Evolutionary conservation across 2,329 filamentous ascomycete species (phyloP).

Genomic region (Aspergillus thermomutatus): DNA sequence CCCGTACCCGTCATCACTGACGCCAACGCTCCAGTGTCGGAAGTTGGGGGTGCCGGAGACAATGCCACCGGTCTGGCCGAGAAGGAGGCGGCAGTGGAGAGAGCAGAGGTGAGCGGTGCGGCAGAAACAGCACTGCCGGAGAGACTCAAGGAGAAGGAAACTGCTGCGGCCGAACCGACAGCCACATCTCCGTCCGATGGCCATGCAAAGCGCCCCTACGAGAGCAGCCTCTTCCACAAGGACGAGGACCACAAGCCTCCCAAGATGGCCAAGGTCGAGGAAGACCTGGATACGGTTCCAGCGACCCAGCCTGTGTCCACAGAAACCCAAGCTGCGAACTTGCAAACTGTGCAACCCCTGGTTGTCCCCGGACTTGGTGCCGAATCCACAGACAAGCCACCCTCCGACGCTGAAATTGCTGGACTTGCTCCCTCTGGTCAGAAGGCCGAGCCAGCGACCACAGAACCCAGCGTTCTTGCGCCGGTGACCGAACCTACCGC

Average conservation of each 20-base stretch:
- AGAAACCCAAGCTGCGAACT: constrained; percentile 5
- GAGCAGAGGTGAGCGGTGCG: neutral
- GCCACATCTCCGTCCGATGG: constrained; percentile 8
- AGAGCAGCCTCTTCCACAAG: constrained; percentile 28
- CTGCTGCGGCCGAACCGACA: neutral
- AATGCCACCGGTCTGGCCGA: neutral
- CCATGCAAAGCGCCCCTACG: constrained; percentile 36
- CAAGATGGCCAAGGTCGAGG: constrained; percentile 36
- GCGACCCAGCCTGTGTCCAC: neutral
- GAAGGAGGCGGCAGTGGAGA: neutral
- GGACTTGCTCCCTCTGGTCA: constrained; percentile 8
- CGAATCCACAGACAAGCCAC: constrained; percentile 11
- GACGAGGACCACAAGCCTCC: constrained; percentile 31
- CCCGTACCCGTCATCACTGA: constrained; percentile 8
- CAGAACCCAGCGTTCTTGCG: neutral
- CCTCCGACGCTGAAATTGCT: constrained; percentile 11
- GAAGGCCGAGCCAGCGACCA: constrained; percentile 4
- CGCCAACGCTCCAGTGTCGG: constrained; percentile 2
- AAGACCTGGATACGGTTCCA: constrained; percentile 14
- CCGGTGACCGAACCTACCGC: neutral
- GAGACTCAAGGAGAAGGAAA: constrained; percentile 12
- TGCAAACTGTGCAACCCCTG: constrained; percentile 11
- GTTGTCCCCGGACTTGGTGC: constrained; percentile 20
- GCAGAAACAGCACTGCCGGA: constrained; percentile 4
- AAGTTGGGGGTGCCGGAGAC: constrained; percentile 1